These are phyloP conservation scores for Huntiella decipiens DNA, from an alignment of 2,329 filamentous ascomycete species.

Conservation along the genomic window DNA sequence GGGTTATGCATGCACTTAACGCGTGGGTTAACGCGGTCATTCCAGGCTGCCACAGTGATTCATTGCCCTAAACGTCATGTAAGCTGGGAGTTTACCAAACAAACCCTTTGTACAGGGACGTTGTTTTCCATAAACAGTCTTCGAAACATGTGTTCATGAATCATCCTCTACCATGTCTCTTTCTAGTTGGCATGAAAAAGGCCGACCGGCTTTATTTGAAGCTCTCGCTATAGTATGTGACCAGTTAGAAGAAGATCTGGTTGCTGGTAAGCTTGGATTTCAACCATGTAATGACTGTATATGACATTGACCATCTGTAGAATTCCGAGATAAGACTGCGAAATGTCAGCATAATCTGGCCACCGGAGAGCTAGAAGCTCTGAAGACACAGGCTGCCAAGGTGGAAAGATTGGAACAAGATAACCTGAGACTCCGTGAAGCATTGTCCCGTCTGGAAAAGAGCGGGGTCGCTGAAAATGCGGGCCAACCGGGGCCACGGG, in stretches of 20 bases:
- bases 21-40: too few species aligned
- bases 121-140: neutral
- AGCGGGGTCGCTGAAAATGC: too few species aligned
- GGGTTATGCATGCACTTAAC: too few species aligned
- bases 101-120: too few species aligned
- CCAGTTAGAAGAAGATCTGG: slow-evolving; percentile 21
- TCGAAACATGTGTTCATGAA: slow-evolving; percentile 4
- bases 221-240: slow-evolving; percentile 23
- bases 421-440: slow-evolving; percentile 22
- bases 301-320: neutral
- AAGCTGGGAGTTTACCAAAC: too few species aligned
- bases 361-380: slow-evolving; percentile 19
- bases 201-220: slow-evolving; percentile 22
- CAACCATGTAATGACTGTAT: neutral
- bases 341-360: slow-evolving; percentile 13
- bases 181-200: slow-evolving; percentile 22
- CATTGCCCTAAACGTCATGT: too few species aligned
- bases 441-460: slow-evolving; percentile 16
- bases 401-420: slow-evolving; percentile 23
- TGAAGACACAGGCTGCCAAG: slow-evolving; percentile 17
- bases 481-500: too few species aligned
- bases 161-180: slow-evolving; percentile 13
- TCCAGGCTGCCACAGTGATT: too few species aligned
- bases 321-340: slow-evolving; percentile 12
- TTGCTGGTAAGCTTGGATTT: slow-evolving; percentile 17